phyloP scores from a whole-genome alignment of 306 rosid genomes.

The Begonia fuchsioides region DNA sequence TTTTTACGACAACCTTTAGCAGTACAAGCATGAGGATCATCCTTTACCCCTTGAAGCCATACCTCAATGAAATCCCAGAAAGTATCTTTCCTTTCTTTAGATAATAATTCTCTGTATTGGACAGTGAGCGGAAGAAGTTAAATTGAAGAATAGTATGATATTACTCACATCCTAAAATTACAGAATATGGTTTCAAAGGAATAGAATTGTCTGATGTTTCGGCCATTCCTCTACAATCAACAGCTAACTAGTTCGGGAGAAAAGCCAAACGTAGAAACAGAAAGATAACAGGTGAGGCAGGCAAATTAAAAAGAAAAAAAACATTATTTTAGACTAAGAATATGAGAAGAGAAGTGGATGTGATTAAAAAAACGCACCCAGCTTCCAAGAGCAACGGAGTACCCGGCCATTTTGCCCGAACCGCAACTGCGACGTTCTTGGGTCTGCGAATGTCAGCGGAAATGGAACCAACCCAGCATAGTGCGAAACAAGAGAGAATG shows the following conservation, averaged over 20 bases:
- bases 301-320: too few relatives aligned
- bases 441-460: slow-evolving; percentile 29
- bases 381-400: slow-evolving; percentile 89
- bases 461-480: slow-evolving; percentile 18
- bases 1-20: slow-evolving; percentile 60
- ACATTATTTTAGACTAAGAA: too few relatives aligned
- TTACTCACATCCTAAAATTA: too few relatives aligned
- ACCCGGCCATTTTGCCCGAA: slow-evolving; percentile 78
- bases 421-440: slow-evolving; percentile 67
- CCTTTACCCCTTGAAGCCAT: slow-evolving; percentile 44
- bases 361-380: slow-evolving; percentile 54
- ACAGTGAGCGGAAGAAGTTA: slow-evolving; percentile 9
- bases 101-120: slow-evolving; percentile 52
- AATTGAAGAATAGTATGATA: neutral
- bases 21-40: slow-evolving; percentile 19
- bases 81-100: slow-evolving; percentile 44
- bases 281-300: too few relatives aligned
- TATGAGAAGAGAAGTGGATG: neutral
- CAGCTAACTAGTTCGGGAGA: too few relatives aligned
- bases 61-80: slow-evolving; percentile 70
- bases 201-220: too few relatives aligned
- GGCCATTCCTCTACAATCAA: too few relatives aligned
- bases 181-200: too few relatives aligned
- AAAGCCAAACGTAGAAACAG: too few relatives aligned
- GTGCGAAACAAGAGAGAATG: slow-evolving; percentile 18